Percentiles rank a stretch among this genome's conserved stretches.
Evolutionary conservation across 2,329 filamentous ascomycete genomes (phyloP).

Genomic region (Pyrenochaeta sp.): DNA sequence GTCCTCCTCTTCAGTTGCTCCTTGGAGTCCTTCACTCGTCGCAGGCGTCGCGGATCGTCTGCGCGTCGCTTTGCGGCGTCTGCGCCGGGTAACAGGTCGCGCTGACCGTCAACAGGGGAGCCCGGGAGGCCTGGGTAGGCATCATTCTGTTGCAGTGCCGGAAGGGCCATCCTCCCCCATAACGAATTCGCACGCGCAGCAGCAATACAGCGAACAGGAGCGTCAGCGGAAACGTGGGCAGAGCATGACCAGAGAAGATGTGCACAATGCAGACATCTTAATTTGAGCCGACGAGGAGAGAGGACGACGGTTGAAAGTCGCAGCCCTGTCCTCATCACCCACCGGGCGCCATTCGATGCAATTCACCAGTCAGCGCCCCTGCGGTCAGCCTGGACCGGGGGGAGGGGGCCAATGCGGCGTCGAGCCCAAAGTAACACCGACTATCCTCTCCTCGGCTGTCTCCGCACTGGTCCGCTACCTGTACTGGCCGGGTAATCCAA

Average conservation of each 20-base stretch:
- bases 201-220: constrained; percentile 23
- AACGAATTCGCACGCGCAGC: constrained; percentile 28
- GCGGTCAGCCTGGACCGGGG: constrained; percentile 9
- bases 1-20: constrained; percentile 48
- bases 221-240: constrained; percentile 27
- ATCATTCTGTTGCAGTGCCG: constrained; percentile 44
- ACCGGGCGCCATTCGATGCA: constrained; percentile 32
- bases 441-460: background rate
- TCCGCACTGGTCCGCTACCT: constrained; percentile 1
- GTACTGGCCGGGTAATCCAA: background rate
- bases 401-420: background rate
- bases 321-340: constrained; percentile 29
- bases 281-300: constrained; percentile 29
- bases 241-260: constrained; percentile 29
- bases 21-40: constrained; percentile 48
- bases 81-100: constrained; percentile 36
- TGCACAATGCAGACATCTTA: constrained; percentile 39
- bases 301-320: constrained; percentile 33
- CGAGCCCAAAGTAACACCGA: background rate
- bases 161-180: constrained; percentile 49
- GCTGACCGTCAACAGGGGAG: constrained; percentile 36
- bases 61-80: constrained; percentile 39
- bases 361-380: constrained; percentile 30
- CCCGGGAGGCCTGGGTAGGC: constrained; percentile 37
- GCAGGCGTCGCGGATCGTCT: constrained; percentile 43